Percentiles rank a stretch among this genome's conserved stretches.
Evolutionary conservation across 1,284 basidiomycete species (phyloP).

Genomic region (Moesziomyces antarcticus): DNA sequence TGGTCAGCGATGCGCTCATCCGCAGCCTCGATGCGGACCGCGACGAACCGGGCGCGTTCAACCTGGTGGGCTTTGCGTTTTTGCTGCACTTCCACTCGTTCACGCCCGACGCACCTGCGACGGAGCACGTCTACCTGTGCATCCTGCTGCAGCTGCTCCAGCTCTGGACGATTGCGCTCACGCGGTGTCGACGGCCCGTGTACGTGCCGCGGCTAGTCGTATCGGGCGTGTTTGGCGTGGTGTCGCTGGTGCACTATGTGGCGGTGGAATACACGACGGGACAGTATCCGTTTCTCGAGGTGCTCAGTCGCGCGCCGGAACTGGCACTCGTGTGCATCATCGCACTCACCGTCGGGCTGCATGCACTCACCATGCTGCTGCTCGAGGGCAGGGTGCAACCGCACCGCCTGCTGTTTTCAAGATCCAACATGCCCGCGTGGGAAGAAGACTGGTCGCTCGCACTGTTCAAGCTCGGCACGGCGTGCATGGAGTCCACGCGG

Average conservation of each 20-base stretch:
- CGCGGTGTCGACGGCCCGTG: slow-evolving; percentile 39
- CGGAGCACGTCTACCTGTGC: slow-evolving; percentile 60
- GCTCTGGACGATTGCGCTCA: slow-evolving; percentile 38
- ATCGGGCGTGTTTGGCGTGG: slow-evolving; percentile 51
- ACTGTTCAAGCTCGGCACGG: slow-evolving; percentile 61
- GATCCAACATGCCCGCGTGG: slow-evolving; percentile 46
- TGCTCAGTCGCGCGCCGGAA: slow-evolving; percentile 54
- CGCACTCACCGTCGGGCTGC: slow-evolving; percentile 51
- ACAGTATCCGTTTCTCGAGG: slow-evolving; percentile 57
- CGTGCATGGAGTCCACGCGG: slow-evolving; percentile 62
- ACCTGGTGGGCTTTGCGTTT: slow-evolving; percentile 60
- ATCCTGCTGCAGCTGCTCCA: slow-evolving; percentile 56
- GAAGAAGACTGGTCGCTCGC: slow-evolving; percentile 62
- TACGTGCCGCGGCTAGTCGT: slow-evolving; percentile 43
- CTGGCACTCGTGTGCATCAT: slow-evolving; percentile 48
- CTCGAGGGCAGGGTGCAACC: slow-evolving; percentile 47
- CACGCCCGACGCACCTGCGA: slow-evolving; percentile 47
- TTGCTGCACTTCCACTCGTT: slow-evolving; percentile 57
- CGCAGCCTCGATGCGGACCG: slow-evolving; percentile 53
- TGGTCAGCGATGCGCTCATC: slow-evolving; percentile 45
- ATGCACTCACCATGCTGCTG: slow-evolving; percentile 58
- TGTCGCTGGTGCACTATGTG: slow-evolving; percentile 51
- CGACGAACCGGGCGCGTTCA: slow-evolving; percentile 59
- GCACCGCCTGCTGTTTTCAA: slow-evolving; percentile 47
- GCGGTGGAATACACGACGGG: slow-evolving; percentile 27